phyloP scores from a whole-genome alignment of 2,329 filamentous ascomycete species.

The Cyclaneusma minus region DNA sequence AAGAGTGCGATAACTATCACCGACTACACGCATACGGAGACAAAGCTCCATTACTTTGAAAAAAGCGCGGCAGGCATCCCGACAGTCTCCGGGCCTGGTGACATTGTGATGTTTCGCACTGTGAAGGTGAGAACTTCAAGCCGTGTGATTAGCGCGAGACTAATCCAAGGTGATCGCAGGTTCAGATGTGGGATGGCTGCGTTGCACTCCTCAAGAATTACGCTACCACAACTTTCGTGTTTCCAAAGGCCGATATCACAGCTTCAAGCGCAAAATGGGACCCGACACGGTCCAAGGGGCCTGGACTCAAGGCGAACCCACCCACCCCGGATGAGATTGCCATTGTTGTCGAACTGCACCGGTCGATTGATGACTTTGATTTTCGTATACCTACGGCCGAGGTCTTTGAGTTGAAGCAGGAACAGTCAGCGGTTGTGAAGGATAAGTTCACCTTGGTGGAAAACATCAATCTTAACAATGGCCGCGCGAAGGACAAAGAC shows the following conservation, averaged over 20 bases:
- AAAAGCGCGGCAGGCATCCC: constrained; percentile 38
- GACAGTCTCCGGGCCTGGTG: constrained; percentile 28
- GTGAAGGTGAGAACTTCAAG: constrained; percentile 41
- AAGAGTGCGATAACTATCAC: background rate
- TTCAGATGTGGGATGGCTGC: constrained; percentile 21
- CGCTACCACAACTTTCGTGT: constrained; percentile 28
- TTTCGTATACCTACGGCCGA: constrained; percentile 27
- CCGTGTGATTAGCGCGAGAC: too few species aligned
- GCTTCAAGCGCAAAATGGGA: constrained; percentile 1
- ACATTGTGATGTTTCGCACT: constrained; percentile 48
- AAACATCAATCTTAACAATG: constrained; percentile 32
- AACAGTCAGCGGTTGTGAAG: constrained; percentile 26
- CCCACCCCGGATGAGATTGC: constrained; percentile 11
- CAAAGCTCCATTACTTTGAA: constrained; percentile 47
- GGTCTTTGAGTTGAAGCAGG: constrained; percentile 25
- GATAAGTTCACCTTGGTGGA: constrained; percentile 50
- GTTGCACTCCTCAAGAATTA: constrained; percentile 29
- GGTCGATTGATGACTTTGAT: constrained; percentile 24
- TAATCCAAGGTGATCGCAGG: constrained; percentile 19
- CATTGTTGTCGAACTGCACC: constrained; percentile 33
- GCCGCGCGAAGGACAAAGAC: too few species aligned
- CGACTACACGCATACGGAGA: constrained; percentile 32
- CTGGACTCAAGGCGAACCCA: background rate
- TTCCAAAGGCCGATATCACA: constrained; percentile 24
- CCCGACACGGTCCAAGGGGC: constrained; percentile 1